Conservation (phyloP, 352 stramenopile genomes). For the Globisporangium echinulatum region DNA sequence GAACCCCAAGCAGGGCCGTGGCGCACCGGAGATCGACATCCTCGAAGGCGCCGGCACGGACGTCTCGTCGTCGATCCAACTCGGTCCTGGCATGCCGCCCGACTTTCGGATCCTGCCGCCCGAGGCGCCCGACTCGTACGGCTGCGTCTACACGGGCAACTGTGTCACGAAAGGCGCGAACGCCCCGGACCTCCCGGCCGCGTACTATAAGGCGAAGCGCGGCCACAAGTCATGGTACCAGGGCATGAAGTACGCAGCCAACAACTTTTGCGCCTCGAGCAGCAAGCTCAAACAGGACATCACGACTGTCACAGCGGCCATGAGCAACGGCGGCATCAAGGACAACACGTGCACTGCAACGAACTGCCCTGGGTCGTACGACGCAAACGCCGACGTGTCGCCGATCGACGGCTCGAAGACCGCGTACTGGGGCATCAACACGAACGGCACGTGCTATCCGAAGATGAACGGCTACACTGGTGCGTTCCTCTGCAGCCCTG, state of each 20-base stretch:
- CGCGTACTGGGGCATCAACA: slow-evolving; percentile 49
- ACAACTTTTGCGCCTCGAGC: slow-evolving; percentile 42
- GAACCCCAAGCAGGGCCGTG: slow-evolving; percentile 83
- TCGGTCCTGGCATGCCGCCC: slow-evolving; percentile 61
- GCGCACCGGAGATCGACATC: slow-evolving; percentile 95
- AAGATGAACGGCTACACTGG: slow-evolving; percentile 56
- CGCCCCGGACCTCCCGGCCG: slow-evolving; percentile 27
- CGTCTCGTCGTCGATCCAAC: slow-evolving; percentile 89
- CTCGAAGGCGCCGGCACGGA: slow-evolving; percentile 82
- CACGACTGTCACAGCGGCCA: slow-evolving; percentile 22
- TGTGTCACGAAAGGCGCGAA: slow-evolving; percentile 47
- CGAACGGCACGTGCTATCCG: slow-evolving; percentile 56
- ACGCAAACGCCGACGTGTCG: slow-evolving; percentile 41
- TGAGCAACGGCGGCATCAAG: slow-evolving; percentile 31
- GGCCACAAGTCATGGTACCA: slow-evolving; percentile 72
- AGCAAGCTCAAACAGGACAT: slow-evolving; percentile 24
- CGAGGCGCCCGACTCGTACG: slow-evolving; percentile 1
- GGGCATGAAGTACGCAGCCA: slow-evolving; percentile 43
- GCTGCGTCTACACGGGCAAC: slow-evolving; percentile 31
- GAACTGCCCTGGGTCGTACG: slow-evolving; percentile 39
- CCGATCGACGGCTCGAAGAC: slow-evolving; percentile 25
- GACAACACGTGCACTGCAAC: slow-evolving; percentile 36
- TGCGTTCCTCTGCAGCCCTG: slow-evolving; percentile 47
- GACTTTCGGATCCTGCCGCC: slow-evolving; percentile 34
- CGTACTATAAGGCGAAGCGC: slow-evolving; percentile 32